Evolutionary conservation across 106 monocot species (phyloP), one percentile per base, ranked within the genome.

Genomic region (Dioscorea zingiberensis): DNA sequence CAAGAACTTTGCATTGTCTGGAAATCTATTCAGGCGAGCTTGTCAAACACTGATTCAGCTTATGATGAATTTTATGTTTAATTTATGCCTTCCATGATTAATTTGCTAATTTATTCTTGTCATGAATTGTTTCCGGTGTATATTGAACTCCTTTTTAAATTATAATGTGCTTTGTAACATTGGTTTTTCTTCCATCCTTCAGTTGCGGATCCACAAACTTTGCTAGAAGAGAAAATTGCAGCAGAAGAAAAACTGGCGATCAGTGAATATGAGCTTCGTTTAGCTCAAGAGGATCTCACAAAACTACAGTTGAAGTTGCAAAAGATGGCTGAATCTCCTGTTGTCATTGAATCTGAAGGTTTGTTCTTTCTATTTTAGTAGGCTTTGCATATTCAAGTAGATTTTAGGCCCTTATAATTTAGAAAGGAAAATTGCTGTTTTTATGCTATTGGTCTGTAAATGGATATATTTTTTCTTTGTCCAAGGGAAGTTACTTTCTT

Each of bases 171-270:
- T 38, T 38, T 38, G 38, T 38, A 38, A 38, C 4, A 38, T 38
- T 38, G 38, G 38, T 38, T 38, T 38, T 38, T 38, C 38, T 38
- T 38, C 10, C 38, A 38, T 38, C 38, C 6, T 72, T 59, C 76
- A 97, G 97, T 81, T 81, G 85, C 92, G 58, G 97, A 97, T 71
- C 92, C 92, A 70, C 97, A 97, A 73, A 86, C 51, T 67, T 81
- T 97, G 67, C 73, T 92, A 58, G 88, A 97, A 71, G 92, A 85
- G 73, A 97, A 97, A 74, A 75, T 78, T 75, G 45, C 60, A 49
- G 54, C 78, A 44, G 83, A 86, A 71, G 83, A 88, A 65, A 97
- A 97, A 60, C 72, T 97, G 74, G 85, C 97, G 14, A 79, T 97
- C 32, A 78, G 81, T 66, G 91, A 89, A 49, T 97, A 97, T 74